Base-by-base conservation (phyloP, 2,329 filamentous ascomycete species). In the Sphaerulina vaccinii region DNA sequence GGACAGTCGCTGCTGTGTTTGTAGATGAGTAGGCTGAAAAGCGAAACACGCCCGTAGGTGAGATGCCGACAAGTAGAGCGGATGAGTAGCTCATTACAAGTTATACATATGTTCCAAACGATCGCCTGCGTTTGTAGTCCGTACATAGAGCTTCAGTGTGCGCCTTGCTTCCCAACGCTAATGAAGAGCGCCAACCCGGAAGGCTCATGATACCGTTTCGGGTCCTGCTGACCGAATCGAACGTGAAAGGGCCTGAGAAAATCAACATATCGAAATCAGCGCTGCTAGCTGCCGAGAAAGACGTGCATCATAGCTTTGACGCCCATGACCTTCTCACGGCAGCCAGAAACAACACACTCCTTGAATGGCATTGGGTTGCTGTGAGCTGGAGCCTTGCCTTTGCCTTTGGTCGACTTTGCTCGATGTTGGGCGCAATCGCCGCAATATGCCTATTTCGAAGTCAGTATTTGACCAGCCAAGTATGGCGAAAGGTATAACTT, bases 351-450 rank as follows among this genome's bases (percentile, higher is more conserved):
- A 1, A 74, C 72, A 45, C 76, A 79, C 22, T 63, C 62, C 52
- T 72, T 74, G 63, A 78, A 75, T 0, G 73, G 68, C 10, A 66
- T 62, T 24, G 62, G 65, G 9, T 56, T 24, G 33, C 40, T 35
- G 33, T 41, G 41, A 13, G 59, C 47, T 4, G 55, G 50, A 3
- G 58, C 65, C 38, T 71, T 71, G 18, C 40, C 43, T 22, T 54
- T 51, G 18, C 49, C 44, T 27, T 46, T 36, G 10, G 23, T 29
- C 8, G 47, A 36, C 18, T 44, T 42, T 35, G 62, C 51, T 8
- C 73, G 72, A 29, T 72, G 71, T 6, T 68, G 61, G 21, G 76
- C 73, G 61, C 78, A 81, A 51, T 72, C 70, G 44, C 78, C 78
- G 59, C 78, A 81, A 55, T 81, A 81, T 2, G 76, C 75, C 77